These are phyloP conservation scores for Trametes cinnabarina DNA, from an alignment of 768 basidiomycete genomes.

Conservation along the genomic window DNA sequence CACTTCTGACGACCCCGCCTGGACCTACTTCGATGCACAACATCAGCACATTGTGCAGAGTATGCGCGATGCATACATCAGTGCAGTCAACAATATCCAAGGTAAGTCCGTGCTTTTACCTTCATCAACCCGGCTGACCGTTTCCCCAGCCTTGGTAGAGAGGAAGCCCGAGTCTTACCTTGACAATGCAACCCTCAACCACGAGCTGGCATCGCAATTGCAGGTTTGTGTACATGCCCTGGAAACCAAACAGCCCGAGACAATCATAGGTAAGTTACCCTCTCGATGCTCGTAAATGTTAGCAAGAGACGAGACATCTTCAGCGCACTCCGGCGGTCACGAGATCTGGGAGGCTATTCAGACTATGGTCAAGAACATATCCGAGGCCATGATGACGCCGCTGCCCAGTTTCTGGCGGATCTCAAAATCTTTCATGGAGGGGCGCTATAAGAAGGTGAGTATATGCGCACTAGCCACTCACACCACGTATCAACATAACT, in stretches of 20 bases:
- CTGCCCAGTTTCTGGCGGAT: conserved; percentile 95
- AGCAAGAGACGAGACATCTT: no score
- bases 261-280: conserved; percentile 51
- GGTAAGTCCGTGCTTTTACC: conserved; percentile 31
- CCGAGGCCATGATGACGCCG: conserved; percentile 78
- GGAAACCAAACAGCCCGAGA: conserved; percentile 63
- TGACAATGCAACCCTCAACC: conserved; percentile 18
- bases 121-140: no score
- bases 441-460: conserved; percentile 84
- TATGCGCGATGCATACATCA: conserved; percentile 62
- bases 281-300: no score
- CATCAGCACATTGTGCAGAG: conserved; percentile 81
- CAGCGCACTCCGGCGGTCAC: conserved; percentile 70
- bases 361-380: conserved; percentile 80
- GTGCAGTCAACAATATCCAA: conserved; percentile 48
- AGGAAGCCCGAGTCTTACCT: not conserved
- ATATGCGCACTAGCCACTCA: not conserved
- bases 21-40: conserved; percentile 94
- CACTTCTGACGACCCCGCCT: conserved; percentile 84
- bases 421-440: conserved; percentile 86
- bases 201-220: conserved; percentile 51
- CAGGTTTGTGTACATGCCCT: conserved; percentile 56
- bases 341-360: conserved; percentile 80
- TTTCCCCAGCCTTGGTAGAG: conserved; percentile 1
- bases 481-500: not conserved